A percentile compares a stretch with the other conserved stretches of the same genome.
Evolutionary conservation across 129 eudicot genomes (phyloP).

Genomic region (Ambrosia artemisiifolia): DNA sequence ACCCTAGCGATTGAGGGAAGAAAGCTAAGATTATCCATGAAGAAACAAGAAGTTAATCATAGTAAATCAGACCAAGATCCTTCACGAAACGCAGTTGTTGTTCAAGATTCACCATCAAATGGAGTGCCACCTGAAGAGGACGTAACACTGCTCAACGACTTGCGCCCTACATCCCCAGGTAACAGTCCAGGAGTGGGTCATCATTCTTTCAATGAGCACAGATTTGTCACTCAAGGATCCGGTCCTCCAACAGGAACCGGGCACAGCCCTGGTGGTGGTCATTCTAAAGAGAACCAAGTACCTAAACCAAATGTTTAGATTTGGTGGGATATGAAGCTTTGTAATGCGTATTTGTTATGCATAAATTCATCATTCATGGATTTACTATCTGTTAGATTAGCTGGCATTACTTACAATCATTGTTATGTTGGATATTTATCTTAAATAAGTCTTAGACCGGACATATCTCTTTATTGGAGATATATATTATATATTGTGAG

Average conservation of each 20-base stretch:
- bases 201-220: slow-evolving; percentile 31
- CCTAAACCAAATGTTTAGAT: slow-evolving; percentile 34
- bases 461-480: not conserved
- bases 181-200: slow-evolving; percentile 61
- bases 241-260: slow-evolving; percentile 40
- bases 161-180: slow-evolving; percentile 54
- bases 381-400: slow-evolving; percentile 8
- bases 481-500: too few species aligned
- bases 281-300: slow-evolving; percentile 12
- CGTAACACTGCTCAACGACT: slow-evolving; percentile 16
- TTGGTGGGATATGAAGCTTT: not conserved
- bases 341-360: slow-evolving; percentile 10
- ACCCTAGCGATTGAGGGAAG: slow-evolving; percentile 37
- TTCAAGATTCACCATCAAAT: slow-evolving; percentile 24
- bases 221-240: slow-evolving; percentile 8
- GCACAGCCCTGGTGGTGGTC: slow-evolving; percentile 60
- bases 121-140: slow-evolving; percentile 29
- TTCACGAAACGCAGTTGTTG: not conserved
- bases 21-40: slow-evolving; percentile 21
- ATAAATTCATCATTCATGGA: not conserved
- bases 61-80: not conserved
- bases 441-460: slow-evolving; percentile 11
- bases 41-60: slow-evolving; percentile 9
- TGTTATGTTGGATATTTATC: slow-evolving; percentile 15
- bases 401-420: slow-evolving; percentile 1